These are phyloP conservation scores for Hydrangea macrophylla DNA, from an alignment of 148 eudicot species.

Conservation along the genomic window DNA sequence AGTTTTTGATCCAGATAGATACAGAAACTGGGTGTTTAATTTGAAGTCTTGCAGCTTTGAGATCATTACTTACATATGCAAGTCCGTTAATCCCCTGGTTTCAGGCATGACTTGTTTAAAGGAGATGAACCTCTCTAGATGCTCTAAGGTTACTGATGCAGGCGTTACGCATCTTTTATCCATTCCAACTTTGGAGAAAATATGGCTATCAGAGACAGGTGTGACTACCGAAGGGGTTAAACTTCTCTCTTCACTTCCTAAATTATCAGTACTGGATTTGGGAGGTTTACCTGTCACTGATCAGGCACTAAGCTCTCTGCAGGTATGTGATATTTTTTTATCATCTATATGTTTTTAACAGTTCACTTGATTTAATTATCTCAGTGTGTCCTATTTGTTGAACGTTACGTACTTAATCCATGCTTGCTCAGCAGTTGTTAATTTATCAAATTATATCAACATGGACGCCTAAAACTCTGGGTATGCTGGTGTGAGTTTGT, in stretches of 20 bases:
- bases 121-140: slow-evolving; percentile 77
- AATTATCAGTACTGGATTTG: slow-evolving; percentile 59
- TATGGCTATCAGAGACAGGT: slow-evolving; percentile 70
- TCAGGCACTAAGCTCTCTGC: slow-evolving; percentile 54
- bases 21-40: neutral
- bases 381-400: neutral
- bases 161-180: slow-evolving; percentile 74
- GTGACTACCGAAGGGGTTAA: slow-evolving; percentile 61
- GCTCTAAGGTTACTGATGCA: slow-evolving; percentile 71
- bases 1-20: neutral
- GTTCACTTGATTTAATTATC: neutral
- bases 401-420: neutral
- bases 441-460: too few relatives aligned
- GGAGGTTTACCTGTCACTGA: slow-evolving; percentile 88
- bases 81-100: slow-evolving; percentile 12
- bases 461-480: neutral
- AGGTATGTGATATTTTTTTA: slow-evolving; percentile 31
- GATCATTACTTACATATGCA: neutral
- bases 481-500: too few relatives aligned
- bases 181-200: slow-evolving; percentile 52
- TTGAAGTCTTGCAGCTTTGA: neutral
- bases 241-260: slow-evolving; percentile 52
- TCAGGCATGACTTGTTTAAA: slow-evolving; percentile 68
- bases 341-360: neutral
- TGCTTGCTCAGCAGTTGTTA: neutral